These are phyloP conservation scores for Wickerhamiella azymoides DNA, from an alignment of 805 yeast species.

Conservation along the genomic window DNA sequence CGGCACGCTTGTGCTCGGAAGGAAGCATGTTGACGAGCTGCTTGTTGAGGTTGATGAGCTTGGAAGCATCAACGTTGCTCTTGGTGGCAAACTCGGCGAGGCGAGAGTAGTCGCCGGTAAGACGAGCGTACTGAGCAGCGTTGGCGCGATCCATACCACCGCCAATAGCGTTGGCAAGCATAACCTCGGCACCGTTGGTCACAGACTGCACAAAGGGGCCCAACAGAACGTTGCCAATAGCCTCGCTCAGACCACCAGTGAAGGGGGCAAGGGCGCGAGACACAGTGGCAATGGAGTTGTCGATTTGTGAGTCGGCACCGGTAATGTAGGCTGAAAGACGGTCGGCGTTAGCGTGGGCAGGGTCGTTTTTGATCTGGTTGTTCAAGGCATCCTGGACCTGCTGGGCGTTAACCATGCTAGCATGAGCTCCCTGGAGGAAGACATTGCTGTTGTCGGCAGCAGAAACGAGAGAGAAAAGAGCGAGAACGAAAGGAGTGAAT, in stretches of 20 bases:
- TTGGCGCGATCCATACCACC: constrained; percentile 13
- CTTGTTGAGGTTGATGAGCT: constrained; percentile 12
- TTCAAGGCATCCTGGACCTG: constrained; percentile 13
- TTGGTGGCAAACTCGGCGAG: constrained; percentile 11
- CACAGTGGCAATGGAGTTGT: constrained; percentile 19
- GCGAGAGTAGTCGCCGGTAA: constrained; percentile 16
- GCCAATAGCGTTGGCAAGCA: constrained; percentile 17
- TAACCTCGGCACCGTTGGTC: constrained; percentile 23
- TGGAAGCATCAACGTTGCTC: constrained; percentile 13
- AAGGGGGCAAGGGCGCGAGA: constrained; percentile 13
- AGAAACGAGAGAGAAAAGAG: constrained; percentile 5
- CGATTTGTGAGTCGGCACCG: constrained; percentile 24
- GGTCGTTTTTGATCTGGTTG: constrained; percentile 8
- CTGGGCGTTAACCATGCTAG: constrained; percentile 13
- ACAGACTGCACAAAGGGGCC: constrained; percentile 25
- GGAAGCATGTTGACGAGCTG: constrained; percentile 12
- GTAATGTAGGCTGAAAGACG: constrained; percentile 15
- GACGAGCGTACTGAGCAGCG: constrained; percentile 11
- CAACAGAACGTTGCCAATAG: constrained; percentile 14
- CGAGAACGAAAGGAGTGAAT: constrained; percentile 4
- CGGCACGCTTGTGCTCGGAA: constrained; percentile 3
- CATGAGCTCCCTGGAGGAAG: constrained; percentile 4
- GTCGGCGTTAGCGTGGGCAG: constrained; percentile 10
- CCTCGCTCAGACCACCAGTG: constrained; percentile 14
- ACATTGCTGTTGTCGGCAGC: constrained; percentile 6